Base-by-base conservation (phyloP, 2,329 filamentous ascomycete genomes). In the Nothomitra cinnamomea region DNA sequence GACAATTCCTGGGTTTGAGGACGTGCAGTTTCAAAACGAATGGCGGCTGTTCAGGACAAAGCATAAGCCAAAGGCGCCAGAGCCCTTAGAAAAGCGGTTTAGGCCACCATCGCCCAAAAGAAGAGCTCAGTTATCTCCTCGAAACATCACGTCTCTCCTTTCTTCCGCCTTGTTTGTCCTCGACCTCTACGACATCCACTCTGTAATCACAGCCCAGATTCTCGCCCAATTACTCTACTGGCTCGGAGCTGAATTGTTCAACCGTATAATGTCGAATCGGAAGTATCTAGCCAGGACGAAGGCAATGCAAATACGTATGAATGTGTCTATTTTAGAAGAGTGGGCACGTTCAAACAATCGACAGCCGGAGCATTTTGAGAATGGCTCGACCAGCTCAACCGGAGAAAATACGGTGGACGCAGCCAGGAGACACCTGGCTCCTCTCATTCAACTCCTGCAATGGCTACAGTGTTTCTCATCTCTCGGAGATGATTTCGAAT, bases 221-320 rank as follows among this genome's bases (percentile, higher is more conserved):
- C 72, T 95, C 24, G 86, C 89, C 2, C 92, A 98, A 63, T 75
- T 98, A 1, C 76, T 96, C 45, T 98, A 95, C 70, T 98, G 92
- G 92, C 76, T 98, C 15, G 86, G 89, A 5, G 87, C 90, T 0
- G 92, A 98, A 68, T 78, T 96, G 7, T 98, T 98, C 72, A 98
- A 98, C 67, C 84, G 90, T 55, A 86, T 98, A 66, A 95, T 98
- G 86, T 90, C 86, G 28, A 95, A 94, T 63, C 80, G 87, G 58
- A 89, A 90, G 65, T 98, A 95, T 63, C 75, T 98, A 8, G 90
- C 92, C 4, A 79, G 92, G 53, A 98, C 92, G 17, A 98, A 98
- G 67, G 92, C 92, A 2, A 98, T 98, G 92, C 92, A 98, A 66
- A 96, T 98, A 61, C 86, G 92, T 59, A 96, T 98, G 89, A 98